Conservation (phyloP, 495 filamentous ascomycete species). For the Xylona heveae region DNA sequence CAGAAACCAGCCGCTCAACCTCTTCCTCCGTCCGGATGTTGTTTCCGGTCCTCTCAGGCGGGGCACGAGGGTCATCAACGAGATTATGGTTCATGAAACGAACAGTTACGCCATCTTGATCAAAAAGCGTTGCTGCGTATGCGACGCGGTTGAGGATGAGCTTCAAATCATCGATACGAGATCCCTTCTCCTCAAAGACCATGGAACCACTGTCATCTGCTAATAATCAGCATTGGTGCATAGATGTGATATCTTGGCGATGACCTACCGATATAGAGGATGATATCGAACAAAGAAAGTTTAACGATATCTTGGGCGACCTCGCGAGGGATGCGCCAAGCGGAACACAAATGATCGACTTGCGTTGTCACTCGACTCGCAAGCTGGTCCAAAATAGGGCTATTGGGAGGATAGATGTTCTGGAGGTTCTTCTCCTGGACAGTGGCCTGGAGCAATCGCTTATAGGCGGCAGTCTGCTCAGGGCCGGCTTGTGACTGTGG, state of each 20-base stretch:
- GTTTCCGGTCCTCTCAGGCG: constrained; percentile 21
- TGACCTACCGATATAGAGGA: constrained; percentile 34
- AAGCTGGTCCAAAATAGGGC: constrained; percentile 21
- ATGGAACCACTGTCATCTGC: constrained; percentile 53
- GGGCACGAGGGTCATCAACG: constrained; percentile 5
- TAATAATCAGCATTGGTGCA: constrained; percentile 4
- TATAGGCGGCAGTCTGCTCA: constrained; percentile 28
- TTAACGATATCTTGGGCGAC: constrained; percentile 47
- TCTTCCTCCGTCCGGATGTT: constrained; percentile 35
- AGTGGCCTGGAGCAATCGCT: constrained; percentile 25
- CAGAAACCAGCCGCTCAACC: constrained; percentile 30
- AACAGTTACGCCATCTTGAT: constrained; percentile 45
- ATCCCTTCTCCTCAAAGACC: constrained; percentile 40
- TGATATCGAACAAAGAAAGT: constrained; percentile 41
- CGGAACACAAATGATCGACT: constrained; percentile 27
- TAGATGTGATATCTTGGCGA: neutral
- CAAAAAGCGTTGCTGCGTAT: constrained; percentile 44
- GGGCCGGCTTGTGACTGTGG: constrained; percentile 16
- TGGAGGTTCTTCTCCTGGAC: constrained; percentile 38
- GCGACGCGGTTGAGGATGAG: constrained; percentile 40
- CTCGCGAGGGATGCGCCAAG: constrained; percentile 36
- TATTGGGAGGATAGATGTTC: constrained; percentile 31
- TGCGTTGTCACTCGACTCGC: constrained; percentile 18
- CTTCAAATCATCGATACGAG: constrained; percentile 41
- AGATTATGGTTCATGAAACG: constrained; percentile 45